These are phyloP conservation scores for Elongisporangium prolatum DNA, from an alignment of 352 stramenopile species.

Conservation along the genomic window DNA sequence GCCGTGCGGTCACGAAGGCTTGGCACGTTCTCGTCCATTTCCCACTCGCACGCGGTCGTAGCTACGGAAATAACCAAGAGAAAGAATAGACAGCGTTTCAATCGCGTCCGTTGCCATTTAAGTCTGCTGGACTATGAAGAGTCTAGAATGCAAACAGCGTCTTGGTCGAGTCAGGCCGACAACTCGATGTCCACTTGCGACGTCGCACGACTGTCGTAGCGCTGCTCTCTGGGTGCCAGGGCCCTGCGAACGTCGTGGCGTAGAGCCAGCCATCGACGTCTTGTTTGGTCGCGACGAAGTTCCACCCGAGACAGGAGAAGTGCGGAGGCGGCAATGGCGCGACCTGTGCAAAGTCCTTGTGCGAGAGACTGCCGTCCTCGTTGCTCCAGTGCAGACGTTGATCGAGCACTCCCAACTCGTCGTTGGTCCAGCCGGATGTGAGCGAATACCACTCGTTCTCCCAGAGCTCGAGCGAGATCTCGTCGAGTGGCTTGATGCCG, in stretches of 20 bases:
- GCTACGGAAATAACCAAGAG: not conserved
- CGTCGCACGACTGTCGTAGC: constrained; percentile 16
- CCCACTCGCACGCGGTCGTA: not conserved
- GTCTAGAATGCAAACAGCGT: not conserved
- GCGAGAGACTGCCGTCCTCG: constrained; percentile 19
- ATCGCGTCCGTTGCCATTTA: not conserved
- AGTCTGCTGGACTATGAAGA: not conserved
- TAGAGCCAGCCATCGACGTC: constrained; percentile 40
- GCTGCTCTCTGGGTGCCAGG: constrained; percentile 25
- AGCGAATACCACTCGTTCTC: constrained; percentile 34
- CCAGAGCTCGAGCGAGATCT: constrained; percentile 24
- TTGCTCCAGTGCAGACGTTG: constrained; percentile 18
- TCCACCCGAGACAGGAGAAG: constrained; percentile 18
- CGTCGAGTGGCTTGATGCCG: constrained; percentile 13
- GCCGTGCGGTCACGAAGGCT: not conserved
- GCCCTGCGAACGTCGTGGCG: constrained; percentile 21
- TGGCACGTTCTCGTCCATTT: not conserved
- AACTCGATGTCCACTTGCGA: constrained; percentile 15
- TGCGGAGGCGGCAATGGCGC: constrained; percentile 12
- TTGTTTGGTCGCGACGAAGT: constrained; percentile 19
- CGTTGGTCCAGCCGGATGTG: constrained; percentile 18
- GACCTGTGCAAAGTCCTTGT: constrained; percentile 15
- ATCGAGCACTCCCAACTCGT: constrained; percentile 5
- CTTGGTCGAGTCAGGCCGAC: not conserved
- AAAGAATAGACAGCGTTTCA: not conserved